Evolutionary conservation across 768 basidiomycete genomes (phyloP).

Genomic region (Xanthoconium stramineum): DNA sequence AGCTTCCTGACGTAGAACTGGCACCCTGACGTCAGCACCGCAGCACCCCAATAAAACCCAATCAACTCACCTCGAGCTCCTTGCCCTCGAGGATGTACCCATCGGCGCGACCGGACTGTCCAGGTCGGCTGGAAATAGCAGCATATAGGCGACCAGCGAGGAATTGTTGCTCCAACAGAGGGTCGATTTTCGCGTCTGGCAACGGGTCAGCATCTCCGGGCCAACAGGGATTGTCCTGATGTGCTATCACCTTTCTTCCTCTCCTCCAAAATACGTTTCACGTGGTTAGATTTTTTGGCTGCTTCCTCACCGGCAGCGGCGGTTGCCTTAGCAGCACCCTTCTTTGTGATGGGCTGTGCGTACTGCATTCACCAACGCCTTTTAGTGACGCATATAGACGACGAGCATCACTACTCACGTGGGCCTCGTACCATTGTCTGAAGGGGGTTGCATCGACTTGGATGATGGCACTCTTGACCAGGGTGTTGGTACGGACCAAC

Average conservation of each 20-base stretch:
- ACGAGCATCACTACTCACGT: conserved; percentile 55
- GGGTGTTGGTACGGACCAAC: conserved; percentile 98
- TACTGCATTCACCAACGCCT: conserved; percentile 52
- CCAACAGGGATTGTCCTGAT: conserved; percentile 1
- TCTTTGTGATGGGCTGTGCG: conserved; percentile 92
- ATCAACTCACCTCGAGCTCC: conserved; percentile 81
- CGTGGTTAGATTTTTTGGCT: conserved; percentile 88
- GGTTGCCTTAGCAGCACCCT: conserved; percentile 57
- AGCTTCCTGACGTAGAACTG: conserved; percentile 96
- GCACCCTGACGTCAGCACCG: conserved; percentile 23
- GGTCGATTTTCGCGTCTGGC: conserved; percentile 86
- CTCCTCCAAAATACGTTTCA: conserved; percentile 81
- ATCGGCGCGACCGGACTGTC: conserved; percentile 94
- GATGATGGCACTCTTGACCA: conserved; percentile 95
- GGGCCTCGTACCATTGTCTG: conserved; percentile 99
- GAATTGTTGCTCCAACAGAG: conserved; percentile 86
- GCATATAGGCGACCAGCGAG: conserved; percentile 96
- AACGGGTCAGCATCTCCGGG: conserved; percentile 14
- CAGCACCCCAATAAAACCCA: background rate
- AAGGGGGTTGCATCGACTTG: conserved; percentile 98
- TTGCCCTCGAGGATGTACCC: conserved; percentile 98
- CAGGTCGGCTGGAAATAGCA: conserved; percentile 88
- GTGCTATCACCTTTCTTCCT: conserved; percentile 76
- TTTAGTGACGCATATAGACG: conserved; percentile 1
- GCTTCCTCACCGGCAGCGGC: conserved; percentile 47